Base-by-base conservation (phyloP, 2,329 filamentous ascomycete species). In the Eutypa lata region DNA sequence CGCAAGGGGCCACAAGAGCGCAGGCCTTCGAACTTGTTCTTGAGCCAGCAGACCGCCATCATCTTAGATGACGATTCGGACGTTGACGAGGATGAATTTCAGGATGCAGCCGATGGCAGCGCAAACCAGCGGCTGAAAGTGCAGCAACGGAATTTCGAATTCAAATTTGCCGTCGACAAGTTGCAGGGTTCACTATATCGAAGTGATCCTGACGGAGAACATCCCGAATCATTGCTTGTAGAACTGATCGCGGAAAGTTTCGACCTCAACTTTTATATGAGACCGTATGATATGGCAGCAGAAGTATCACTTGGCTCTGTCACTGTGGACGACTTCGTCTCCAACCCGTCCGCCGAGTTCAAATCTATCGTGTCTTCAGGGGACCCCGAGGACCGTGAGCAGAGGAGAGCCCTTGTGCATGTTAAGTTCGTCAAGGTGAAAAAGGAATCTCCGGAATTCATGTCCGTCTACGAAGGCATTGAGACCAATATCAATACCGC, bases 301-400 rank as follows among this genome's bases (percentile, higher is more conserved):
- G 90, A 97, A 64, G 90, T 99, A 24, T 86, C 91, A 0, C 80
- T 99, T 10, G 89, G 89, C 14, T 92, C 91, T 1, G 77, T 99
- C 18, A 90, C 88, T 1, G 85, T 99, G 3, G 93, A 97, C 64
- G 94, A 99, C 66, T 92, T 97, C 66, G 93, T 99, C 8, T 93
- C 94, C 59, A 88, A 93, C 50, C 86, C 91, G 0, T 76, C 90
- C 0, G 87, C 88, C 7, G 93, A 97, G 65, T 99, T 99, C 77
- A 96, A 94, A 72, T 93, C 93, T 24, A 95, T 99, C 48, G 84
- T 99, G n/a, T 96, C 92, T 0, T 97, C 94, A 1, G 83, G 83
- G 0, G 84, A 87, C 47, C 71, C 74, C 7, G 83, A 87, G 43
- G 93, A 96, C 65, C 85, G 88, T 24, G 81, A 87, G 45, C 83